Percentiles rank a stretch among this genome's conserved stretches.
Evolutionary conservation across 331 rosid genomes (phyloP).

Genomic region (Telfairia occidentalis): DNA sequence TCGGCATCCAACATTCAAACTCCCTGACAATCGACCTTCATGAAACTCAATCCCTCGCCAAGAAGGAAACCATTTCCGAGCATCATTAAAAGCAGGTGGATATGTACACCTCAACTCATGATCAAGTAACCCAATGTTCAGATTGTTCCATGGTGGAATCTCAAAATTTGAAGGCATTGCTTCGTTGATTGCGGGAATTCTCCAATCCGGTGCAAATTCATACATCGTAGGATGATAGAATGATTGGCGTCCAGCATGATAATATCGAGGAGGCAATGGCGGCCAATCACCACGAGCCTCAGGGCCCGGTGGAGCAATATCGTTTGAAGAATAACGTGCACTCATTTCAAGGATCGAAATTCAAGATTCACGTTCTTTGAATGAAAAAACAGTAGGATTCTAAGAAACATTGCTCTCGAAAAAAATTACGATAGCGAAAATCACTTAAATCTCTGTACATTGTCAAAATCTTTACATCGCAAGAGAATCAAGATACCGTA

Average conservation of each 20-base stretch:
- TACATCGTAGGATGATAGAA: neutral
- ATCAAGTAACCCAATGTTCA: neutral
- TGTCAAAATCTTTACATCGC: neutral
- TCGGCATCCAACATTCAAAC: neutral
- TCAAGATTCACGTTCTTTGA: neutral
- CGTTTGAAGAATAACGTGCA: neutral
- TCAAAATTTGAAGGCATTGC: neutral
- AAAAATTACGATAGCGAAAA: neutral
- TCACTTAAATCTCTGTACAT: neutral
- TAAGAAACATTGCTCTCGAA: neutral
- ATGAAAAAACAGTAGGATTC: neutral
- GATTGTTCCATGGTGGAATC: conserved; percentile 3
- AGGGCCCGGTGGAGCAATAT: neutral
- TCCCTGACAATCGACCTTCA: neutral
- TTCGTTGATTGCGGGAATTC: neutral
- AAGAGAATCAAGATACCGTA: neutral
- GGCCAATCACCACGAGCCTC: neutral
- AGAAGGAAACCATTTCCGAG: neutral
- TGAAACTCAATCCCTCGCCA: neutral
- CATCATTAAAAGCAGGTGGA: neutral
- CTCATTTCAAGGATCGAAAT: neutral
- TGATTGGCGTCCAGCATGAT: neutral
- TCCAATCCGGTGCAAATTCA: neutral
- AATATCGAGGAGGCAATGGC: neutral
- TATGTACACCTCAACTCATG: neutral